phyloP scores from a whole-genome alignment of 1,284 basidiomycete genomes.

The Irpex sp. region DNA sequence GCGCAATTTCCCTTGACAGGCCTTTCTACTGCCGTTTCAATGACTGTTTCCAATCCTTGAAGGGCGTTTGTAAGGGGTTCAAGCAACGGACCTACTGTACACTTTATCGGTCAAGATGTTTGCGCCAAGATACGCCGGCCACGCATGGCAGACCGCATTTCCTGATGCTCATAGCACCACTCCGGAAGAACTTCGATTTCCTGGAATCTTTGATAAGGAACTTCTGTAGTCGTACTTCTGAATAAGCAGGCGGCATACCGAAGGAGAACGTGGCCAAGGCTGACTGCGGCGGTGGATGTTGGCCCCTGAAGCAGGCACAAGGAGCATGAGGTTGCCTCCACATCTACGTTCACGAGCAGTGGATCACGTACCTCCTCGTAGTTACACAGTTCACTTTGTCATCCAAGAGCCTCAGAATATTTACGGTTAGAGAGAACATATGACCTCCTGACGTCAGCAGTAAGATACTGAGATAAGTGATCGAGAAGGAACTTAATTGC shows the following conservation, averaged over 20 bases:
- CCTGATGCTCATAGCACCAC: not conserved
- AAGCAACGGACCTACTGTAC: not conserved
- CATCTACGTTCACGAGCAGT: too few relatives aligned
- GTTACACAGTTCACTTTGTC: too few relatives aligned
- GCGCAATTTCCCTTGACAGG: not conserved
- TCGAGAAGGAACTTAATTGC: not conserved
- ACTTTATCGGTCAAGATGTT: too few relatives aligned
- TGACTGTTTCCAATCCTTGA: not conserved
- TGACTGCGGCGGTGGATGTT: not conserved
- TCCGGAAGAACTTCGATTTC: not conserved
- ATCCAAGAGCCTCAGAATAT: too few relatives aligned
- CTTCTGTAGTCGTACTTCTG: not conserved
- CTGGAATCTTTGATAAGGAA: not conserved
- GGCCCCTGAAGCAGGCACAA: not conserved
- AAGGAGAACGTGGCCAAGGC: not conserved
- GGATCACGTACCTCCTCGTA: too few relatives aligned
- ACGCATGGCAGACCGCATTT: not conserved
- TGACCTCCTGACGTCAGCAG: not conserved
- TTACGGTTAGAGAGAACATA: too few relatives aligned
- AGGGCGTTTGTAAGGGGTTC: not conserved
- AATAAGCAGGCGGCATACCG: not conserved
- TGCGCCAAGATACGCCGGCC: not conserved
- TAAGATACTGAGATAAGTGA: not conserved
- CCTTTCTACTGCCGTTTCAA: not conserved
- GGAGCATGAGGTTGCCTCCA: not conserved